phyloP scores from a whole-genome alignment of 2,329 filamentous ascomycete genomes.

The Hypoxylon sp. region DNA sequence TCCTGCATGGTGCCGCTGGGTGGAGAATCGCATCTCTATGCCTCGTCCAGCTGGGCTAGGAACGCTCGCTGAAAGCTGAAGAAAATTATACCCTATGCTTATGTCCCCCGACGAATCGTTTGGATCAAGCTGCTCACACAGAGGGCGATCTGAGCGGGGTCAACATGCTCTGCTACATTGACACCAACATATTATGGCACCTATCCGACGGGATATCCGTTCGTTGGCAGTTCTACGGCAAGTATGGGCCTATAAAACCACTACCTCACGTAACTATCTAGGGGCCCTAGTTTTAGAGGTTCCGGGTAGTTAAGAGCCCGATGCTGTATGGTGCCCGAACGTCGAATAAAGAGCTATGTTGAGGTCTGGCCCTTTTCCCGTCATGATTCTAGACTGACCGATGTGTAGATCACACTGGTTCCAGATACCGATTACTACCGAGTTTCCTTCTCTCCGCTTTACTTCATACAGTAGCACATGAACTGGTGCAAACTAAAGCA shows the following conservation, averaged over 20 bases:
- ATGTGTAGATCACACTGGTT: conserved; percentile 5
- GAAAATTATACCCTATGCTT: not conserved
- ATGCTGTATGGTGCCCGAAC: not conserved
- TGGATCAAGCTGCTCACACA: not conserved
- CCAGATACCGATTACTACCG: not conserved
- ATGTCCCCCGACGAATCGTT: not conserved
- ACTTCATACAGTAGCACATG: not conserved
- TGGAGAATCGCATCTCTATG: not conserved
- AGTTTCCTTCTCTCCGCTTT: not conserved
- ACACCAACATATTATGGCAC: not conserved
- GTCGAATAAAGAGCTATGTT: not conserved
- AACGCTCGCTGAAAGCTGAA: not conserved
- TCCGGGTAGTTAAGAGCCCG: not conserved
- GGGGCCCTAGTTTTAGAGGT: not conserved
- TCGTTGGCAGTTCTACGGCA: conserved; percentile 1
- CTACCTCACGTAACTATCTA: not conserved
- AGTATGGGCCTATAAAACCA: not conserved
- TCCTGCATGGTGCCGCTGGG: not conserved
- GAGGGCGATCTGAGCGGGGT: not conserved
- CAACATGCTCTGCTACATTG: not conserved
- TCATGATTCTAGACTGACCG: not conserved
- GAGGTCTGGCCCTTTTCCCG: not conserved
- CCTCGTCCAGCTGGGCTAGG: not conserved
- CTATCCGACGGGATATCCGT: not conserved
- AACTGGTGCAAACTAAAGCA: not conserved